Conservation (phyloP, 192 early-diverging fungal species). For the Backusella macrospora region DNA sequence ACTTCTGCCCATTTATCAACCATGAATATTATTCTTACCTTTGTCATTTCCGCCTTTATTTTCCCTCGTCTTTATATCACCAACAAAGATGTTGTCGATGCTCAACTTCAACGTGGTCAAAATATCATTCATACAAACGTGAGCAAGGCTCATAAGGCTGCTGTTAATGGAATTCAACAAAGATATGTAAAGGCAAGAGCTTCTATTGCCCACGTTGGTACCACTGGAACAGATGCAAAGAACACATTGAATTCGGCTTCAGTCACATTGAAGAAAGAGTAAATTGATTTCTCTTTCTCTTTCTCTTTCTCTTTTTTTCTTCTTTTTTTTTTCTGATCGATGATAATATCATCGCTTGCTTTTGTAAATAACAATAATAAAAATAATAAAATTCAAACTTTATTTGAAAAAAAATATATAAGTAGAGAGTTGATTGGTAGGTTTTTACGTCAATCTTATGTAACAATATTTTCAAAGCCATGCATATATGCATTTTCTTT, state of each 20-base stretch:
- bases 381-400: too few species aligned
- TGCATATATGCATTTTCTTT: too few species aligned
- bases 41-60: slow-evolving; percentile 27
- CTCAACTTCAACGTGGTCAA: slow-evolving; percentile 27
- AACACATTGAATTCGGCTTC: slow-evolving; percentile 29
- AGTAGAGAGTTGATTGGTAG: too few species aligned
- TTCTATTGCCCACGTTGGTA: slow-evolving; percentile 31
- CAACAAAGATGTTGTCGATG: slow-evolving; percentile 35
- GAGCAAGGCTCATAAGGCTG: slow-evolving; percentile 13
- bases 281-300: background rate
- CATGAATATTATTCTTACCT: slow-evolving; percentile 10
- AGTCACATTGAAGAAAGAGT: slow-evolving; percentile 28
- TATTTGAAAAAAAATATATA: too few species aligned
- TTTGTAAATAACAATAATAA: too few species aligned
- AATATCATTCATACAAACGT: slow-evolving; percentile 6
- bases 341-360: background rate
- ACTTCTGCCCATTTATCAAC: slow-evolving; percentile 31
- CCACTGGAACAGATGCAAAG: slow-evolving; percentile 38
- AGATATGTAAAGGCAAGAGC: slow-evolving; percentile 29
- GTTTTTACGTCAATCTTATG: too few species aligned
- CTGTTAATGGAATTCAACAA: slow-evolving; percentile 15
- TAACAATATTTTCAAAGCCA: too few species aligned
- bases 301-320: background rate
- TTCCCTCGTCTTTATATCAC: slow-evolving; percentile 31
- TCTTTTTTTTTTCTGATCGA: background rate